These are phyloP conservation scores for Sporisorium exsertum DNA, from an alignment of 1,284 basidiomycete species.

Conservation along the genomic window DNA sequence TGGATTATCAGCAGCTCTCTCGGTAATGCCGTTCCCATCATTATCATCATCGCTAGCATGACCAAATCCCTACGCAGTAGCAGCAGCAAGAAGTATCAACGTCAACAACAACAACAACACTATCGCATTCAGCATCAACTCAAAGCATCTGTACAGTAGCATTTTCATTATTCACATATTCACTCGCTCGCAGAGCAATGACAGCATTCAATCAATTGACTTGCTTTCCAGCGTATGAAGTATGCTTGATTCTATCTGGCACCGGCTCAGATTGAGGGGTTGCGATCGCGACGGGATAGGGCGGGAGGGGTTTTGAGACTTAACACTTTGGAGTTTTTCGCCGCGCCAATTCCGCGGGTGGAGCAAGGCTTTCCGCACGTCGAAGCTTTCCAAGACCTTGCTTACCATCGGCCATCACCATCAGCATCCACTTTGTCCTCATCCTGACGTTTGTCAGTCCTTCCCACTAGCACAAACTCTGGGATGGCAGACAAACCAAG, in stretches of 20 bases:
- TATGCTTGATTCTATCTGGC: not conserved
- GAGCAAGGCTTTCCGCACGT: not conserved
- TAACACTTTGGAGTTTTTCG: not conserved
- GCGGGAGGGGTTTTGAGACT: too few relatives aligned
- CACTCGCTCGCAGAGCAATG: conserved; percentile 8
- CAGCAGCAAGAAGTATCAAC: not conserved
- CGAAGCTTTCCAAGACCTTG: too few relatives aligned
- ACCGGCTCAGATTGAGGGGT: not conserved
- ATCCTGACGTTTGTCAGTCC: not conserved
- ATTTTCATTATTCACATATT: conserved; percentile 1
- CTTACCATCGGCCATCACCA: conserved; percentile 3
- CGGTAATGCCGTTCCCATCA: not conserved
- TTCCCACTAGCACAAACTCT: not conserved
- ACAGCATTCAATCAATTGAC: not conserved
- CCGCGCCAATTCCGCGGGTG: conserved; percentile 27
- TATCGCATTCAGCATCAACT: conserved; percentile 9
- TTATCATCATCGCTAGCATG: not conserved
- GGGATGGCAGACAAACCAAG: conserved; percentile 23
- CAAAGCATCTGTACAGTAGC: conserved; percentile 19
- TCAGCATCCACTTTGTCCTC: conserved; percentile 4
- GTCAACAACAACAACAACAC: not conserved
- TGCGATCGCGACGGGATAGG: not conserved
- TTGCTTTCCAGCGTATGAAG: not conserved
- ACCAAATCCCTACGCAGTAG: not conserved
- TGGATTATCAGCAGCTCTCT: not conserved